Conservation (phyloP, 495 filamentous ascomycete species). For the Hyaloscypha bicolor region DNA sequence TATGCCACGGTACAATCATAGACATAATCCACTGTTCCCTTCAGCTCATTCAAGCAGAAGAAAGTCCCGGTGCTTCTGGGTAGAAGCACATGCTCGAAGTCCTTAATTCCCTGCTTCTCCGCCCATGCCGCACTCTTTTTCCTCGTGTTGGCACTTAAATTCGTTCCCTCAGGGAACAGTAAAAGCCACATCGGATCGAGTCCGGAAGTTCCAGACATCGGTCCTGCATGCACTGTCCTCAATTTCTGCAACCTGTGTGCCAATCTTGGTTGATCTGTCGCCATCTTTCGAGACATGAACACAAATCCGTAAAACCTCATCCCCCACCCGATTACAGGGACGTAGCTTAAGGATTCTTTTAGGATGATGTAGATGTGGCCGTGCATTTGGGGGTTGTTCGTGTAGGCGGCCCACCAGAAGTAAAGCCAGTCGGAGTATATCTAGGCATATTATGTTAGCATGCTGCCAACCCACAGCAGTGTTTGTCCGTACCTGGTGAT, state of each 20-base stretch:
- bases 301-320: conserved; percentile 86
- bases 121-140: conserved; percentile 67
- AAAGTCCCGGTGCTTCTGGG: conserved; percentile 76
- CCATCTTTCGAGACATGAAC: conserved; percentile 82
- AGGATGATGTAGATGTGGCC: conserved; percentile 86
- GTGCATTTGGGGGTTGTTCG: conserved; percentile 65
- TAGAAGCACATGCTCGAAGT: conserved; percentile 68
- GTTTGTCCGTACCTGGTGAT: conserved; percentile 65
- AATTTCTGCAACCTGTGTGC: conserved; percentile 70
- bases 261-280: conserved; percentile 71
- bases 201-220: conserved; percentile 50
- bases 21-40: conserved; percentile 71
- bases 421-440: conserved; percentile 90
- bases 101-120: conserved; percentile 64
- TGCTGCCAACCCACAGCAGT: neutral
- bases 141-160: conserved; percentile 67
- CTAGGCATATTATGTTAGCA: conserved; percentile 20
- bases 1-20: conserved; percentile 89
- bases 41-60: conserved; percentile 74
- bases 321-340: conserved; percentile 74
- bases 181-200: conserved; percentile 84
- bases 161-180: conserved; percentile 84
- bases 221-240: conserved; percentile 52
- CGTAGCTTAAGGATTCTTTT: conserved; percentile 77
- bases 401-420: conserved; percentile 85